phyloP scores from a whole-genome alignment of 2,329 filamentous ascomycete species.

The Fusarium guadeloupense region DNA sequence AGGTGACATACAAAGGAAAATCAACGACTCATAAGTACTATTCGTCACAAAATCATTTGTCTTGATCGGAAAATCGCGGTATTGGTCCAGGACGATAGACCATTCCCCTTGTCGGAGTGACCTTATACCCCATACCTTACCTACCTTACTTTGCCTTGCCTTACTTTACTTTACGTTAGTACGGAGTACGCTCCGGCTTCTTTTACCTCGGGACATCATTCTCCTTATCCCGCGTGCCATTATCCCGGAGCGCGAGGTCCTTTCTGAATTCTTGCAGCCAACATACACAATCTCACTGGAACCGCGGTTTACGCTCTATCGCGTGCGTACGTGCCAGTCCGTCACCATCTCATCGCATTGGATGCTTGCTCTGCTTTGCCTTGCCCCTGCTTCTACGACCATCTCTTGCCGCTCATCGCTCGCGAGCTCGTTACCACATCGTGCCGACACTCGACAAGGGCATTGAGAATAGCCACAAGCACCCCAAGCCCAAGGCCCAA shows the following conservation, averaged over 20 bases:
- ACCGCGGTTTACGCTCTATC: constrained; percentile 13
- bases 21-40: constrained; percentile 23
- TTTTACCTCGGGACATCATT: constrained; percentile 36
- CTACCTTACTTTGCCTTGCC: too few species aligned
- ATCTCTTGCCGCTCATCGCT: constrained; percentile 15
- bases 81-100: constrained; percentile 19
- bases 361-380: constrained; percentile 12
- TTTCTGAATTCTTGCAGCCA: constrained; percentile 17
- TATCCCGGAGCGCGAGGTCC: constrained; percentile 37
- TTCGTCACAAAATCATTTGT: constrained; percentile 1
- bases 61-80: constrained; percentile 27
- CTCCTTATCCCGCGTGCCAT: constrained; percentile 36
- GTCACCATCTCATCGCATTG: constrained; percentile 18
- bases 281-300: constrained; percentile 17
- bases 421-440: constrained; percentile 33
- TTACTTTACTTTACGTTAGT: not conserved
- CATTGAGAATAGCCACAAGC: constrained; percentile 7
- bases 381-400: not conserved
- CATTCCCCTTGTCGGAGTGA: constrained; percentile 6
- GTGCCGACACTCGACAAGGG: constrained; percentile 30
- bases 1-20: constrained; percentile 21
- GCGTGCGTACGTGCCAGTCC: constrained; percentile 18
- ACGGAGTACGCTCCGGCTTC: constrained; percentile 20
- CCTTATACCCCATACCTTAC: constrained; percentile 15
- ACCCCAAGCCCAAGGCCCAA: too few species aligned